phyloP scores from a whole-genome alignment of 2,329 filamentous ascomycete genomes.

The Colletotrichum eremochloae region DNA sequence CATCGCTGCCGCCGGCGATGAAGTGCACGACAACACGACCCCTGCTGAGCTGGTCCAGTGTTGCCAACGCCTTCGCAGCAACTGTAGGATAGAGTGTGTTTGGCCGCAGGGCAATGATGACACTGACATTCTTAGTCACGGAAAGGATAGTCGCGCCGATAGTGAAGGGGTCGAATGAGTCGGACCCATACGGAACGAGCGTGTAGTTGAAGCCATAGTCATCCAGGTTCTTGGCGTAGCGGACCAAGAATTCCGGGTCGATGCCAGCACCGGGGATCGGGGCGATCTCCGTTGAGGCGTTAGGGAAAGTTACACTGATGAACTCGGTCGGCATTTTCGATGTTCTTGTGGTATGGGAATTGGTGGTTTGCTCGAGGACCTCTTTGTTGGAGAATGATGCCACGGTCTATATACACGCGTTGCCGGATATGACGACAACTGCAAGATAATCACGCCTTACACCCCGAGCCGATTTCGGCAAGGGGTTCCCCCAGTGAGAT shows the following conservation, averaged over 20 bases:
- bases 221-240: slow-evolving; percentile 69
- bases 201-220: slow-evolving; percentile 74
- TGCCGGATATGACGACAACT: slow-evolving; percentile 45
- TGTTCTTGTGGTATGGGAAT: background rate
- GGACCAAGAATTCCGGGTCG: slow-evolving; percentile 67
- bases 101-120: slow-evolving; percentile 72
- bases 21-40: slow-evolving; percentile 73
- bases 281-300: slow-evolving; percentile 67
- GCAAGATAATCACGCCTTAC: slow-evolving; percentile 47
- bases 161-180: slow-evolving; percentile 69
- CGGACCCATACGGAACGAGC: slow-evolving; percentile 70
- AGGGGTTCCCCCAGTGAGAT: slow-evolving; percentile 32
- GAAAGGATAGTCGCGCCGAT: slow-evolving; percentile 69
- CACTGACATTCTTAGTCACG: slow-evolving; percentile 69
- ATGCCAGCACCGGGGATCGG: slow-evolving; percentile 65
- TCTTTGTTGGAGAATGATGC: slow-evolving; percentile 1
- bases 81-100: slow-evolving; percentile 74
- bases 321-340: slow-evolving; percentile 65
- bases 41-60: slow-evolving; percentile 69
- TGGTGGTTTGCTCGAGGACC: background rate
- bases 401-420: slow-evolving; percentile 36
- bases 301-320: slow-evolving; percentile 70
- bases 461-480: slow-evolving; percentile 40
- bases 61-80: slow-evolving; percentile 72
- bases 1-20: slow-evolving; percentile 72